A percentile compares a stretch with the other conserved stretches of the same genome.
Conservation (phyloP, 306 rosid genomes). For the Casuarina glauca region DNA sequence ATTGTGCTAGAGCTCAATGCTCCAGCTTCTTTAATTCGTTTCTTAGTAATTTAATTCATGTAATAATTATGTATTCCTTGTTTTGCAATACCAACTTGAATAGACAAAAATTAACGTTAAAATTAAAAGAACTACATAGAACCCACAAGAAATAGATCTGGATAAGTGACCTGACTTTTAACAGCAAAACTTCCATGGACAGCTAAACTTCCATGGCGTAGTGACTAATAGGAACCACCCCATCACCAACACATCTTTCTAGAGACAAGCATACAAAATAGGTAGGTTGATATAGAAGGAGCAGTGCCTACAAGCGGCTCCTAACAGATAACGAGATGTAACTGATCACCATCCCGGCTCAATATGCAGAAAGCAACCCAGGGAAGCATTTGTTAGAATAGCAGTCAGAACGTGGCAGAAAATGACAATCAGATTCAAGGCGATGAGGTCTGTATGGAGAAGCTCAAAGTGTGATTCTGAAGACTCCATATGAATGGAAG, state of each 20-base stretch:
- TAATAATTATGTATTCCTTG: neutral
- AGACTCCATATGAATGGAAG: neutral
- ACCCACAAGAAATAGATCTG: neutral
- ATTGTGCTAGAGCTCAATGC: neutral
- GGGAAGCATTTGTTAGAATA: too few relatives aligned
- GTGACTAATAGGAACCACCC: neutral
- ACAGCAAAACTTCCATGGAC: neutral
- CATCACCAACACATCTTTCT: neutral
- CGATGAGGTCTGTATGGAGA: neutral
- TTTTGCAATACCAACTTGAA: neutral
- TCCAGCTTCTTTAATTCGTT: neutral
- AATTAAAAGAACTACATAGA: neutral
- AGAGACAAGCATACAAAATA: neutral
- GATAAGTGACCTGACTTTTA: neutral
- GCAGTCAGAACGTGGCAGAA: neutral
- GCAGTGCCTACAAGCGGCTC: neutral
- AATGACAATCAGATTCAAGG: neutral
- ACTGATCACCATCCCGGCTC: too few relatives aligned
- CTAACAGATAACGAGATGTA: neutral
- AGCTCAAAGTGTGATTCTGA: neutral
- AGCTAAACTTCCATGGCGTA: neutral
- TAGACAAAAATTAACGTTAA: neutral
- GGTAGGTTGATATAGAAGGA: neutral
- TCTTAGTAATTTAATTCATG: neutral
- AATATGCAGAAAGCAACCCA: too few relatives aligned